Percentiles rank a stretch among this genome's conserved stretches.
These are phyloP conservation scores for Erysimum cheiranthoides DNA, from an alignment of 345 rosid species.

Conservation along the genomic window DNA sequence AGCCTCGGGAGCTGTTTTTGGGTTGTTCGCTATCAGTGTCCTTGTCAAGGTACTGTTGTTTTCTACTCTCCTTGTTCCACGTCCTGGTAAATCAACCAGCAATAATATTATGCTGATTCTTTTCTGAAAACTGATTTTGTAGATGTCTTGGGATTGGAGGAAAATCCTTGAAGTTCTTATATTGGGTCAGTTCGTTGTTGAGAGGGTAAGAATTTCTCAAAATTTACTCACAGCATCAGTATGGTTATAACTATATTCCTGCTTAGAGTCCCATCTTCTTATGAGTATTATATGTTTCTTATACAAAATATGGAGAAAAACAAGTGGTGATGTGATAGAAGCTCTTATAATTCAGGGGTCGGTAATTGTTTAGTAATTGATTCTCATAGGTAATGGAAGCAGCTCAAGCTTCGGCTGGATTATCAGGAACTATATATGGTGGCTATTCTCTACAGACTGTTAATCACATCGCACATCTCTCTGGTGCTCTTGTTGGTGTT, in stretches of 20 bases:
- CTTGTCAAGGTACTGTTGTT: slow-evolving; percentile 71
- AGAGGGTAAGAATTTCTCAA: slow-evolving; percentile 57
- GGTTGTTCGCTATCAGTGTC: slow-evolving; percentile 84
- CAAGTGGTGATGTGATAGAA: not conserved
- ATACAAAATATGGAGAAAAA: not conserved
- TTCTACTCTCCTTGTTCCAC: slow-evolving; percentile 4
- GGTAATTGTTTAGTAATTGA: slow-evolving; percentile 9
- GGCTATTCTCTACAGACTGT: slow-evolving; percentile 70
- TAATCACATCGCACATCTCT: slow-evolving; percentile 92
- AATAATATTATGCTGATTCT: not conserved
- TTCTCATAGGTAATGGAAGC: slow-evolving; percentile 84
- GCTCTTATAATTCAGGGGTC: not conserved
- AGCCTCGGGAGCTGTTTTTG: slow-evolving; percentile 96
- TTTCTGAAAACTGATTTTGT: slow-evolving; percentile 27
- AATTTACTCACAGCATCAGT: slow-evolving; percentile 12
- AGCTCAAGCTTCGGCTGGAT: slow-evolving; percentile 85
- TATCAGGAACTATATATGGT: slow-evolving; percentile 61
- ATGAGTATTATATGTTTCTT: not conserved
- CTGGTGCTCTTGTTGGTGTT: slow-evolving; percentile 87
- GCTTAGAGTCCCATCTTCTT: slow-evolving; percentile 1
- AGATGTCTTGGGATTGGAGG: slow-evolving; percentile 99
- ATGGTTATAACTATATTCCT: slow-evolving; percentile 1
- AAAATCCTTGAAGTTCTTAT: slow-evolving; percentile 96
- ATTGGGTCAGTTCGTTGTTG: slow-evolving; percentile 87
- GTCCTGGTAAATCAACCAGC: slow-evolving; percentile 24